Base-by-base conservation (phyloP, 345 rosid species). In the Streptanthus diversifolius region DNA sequence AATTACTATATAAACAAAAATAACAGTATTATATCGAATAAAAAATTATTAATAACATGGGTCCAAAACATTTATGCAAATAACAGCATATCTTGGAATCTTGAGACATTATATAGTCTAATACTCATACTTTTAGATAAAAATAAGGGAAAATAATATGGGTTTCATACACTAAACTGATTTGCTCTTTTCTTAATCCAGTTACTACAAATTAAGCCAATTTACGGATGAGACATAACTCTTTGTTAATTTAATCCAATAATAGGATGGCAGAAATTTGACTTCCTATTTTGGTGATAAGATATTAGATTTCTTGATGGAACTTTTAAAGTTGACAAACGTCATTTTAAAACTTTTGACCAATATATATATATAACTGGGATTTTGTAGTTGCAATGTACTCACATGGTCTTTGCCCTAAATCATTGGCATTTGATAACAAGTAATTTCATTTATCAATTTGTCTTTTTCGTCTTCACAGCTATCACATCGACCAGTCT, bases 351-450 rank as follows among this genome's bases (percentile, higher is more conserved):
- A 62, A 62, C 51, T 44, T 68, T 75, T 75, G 79, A 75, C 79
- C 70, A 22, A 40, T 15, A 73, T 19, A 36, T 30, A 39, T 30
- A 74, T 40, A 52, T n/a, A 22, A 17, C 47, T 61, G 32, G 30
- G 3, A 1, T 15, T 48, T 48, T n/a, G 15, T 55, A 44, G 70
- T 53, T 52, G 70, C 70, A 75, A 75, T 68, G 69, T 35, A 17
- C 47, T 68, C 69, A 24, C 57, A 40, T 68, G 49, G 69, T 75
- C 73, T 61, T 67, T 52, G 63, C 69, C 63, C 73, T 51, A 75
- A 75, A 75, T 75, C 74, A 68, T 68, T 75, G 57, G 64, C 49
- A 55, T 75, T 68, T 61, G 74, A 75, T 61, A 75, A 68, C 62
- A 49, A 58, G 9, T 67, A 33, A 62, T 68, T 67, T 43, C 73